These are phyloP conservation scores for Cercospora canescens DNA, from an alignment of 2,329 filamentous ascomycete species.

Conservation along the genomic window DNA sequence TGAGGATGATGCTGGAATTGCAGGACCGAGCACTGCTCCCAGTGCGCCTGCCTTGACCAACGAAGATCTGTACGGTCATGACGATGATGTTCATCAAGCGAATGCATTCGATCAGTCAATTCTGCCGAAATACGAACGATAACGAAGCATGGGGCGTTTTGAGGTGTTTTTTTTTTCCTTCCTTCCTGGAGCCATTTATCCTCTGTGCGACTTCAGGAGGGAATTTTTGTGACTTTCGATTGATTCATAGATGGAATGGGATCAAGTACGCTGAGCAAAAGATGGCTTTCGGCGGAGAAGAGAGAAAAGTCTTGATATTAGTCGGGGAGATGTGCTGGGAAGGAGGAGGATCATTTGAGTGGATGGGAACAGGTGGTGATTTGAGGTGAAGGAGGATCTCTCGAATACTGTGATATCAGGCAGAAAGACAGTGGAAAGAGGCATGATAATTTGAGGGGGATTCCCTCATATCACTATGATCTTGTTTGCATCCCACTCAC, in stretches of 20 bases:
- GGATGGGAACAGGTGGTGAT: no score
- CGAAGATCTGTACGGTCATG: slow-evolving; percentile 18
- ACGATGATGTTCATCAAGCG: slow-evolving; percentile 14
- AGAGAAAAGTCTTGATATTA: no score
- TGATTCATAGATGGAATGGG: neutral
- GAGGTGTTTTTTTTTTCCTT: neutral
- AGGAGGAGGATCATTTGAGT: no score
- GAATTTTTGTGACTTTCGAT: neutral
- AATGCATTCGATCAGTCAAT: slow-evolving; percentile 9
- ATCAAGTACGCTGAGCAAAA: no score
- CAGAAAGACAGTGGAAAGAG: no score
- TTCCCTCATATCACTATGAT: no score
- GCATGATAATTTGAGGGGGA: no score
- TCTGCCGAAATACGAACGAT: slow-evolving; percentile 25
- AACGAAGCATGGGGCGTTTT: slow-evolving; percentile 12
- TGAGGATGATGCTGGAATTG: slow-evolving; percentile 2
- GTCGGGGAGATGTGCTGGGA: no score
- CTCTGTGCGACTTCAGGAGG: neutral
- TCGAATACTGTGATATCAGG: no score
- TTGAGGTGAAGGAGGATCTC: no score
- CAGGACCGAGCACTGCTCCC: slow-evolving; percentile 8
- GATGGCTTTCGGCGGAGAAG: no score
- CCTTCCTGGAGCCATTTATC: neutral
- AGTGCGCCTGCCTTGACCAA: slow-evolving; percentile 18
- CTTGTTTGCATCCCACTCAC: no score